Conservation (phyloP, 2,329 filamentous ascomycete species). For the Bisporella sp. region DNA sequence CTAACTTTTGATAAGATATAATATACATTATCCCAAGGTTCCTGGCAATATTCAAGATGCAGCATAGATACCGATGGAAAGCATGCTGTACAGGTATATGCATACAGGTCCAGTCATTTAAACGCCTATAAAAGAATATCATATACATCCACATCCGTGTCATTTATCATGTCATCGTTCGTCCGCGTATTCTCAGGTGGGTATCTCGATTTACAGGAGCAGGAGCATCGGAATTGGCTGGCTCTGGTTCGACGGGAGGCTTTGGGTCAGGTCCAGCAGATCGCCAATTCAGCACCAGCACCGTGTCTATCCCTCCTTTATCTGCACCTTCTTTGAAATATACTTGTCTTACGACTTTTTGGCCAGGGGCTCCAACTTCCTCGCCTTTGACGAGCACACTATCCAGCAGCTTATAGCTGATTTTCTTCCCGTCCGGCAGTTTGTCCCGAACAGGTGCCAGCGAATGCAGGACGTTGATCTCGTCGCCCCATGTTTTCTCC, state of each 20-base stretch:
- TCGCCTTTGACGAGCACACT: constrained; percentile 27
- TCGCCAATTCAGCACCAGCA: constrained; percentile 22
- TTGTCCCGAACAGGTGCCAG: constrained; percentile 43
- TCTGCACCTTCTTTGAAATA: constrained; percentile 16
- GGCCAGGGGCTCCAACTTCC: neutral
- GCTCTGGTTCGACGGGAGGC: neutral
- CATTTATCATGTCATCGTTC: no score
- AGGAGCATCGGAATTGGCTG: no score
- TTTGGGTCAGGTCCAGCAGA: neutral
- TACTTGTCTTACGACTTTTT: constrained; percentile 17
- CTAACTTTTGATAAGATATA: no score
- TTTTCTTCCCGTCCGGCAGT: constrained; percentile 44
- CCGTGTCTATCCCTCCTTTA: constrained; percentile 13
- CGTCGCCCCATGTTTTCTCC: constrained; percentile 33
- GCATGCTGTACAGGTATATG: no score
- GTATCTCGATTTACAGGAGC: no score
- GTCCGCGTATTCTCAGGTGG: no score
- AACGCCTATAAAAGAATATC: no score
- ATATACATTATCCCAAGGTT: no score
- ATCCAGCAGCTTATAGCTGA: constrained; percentile 51
- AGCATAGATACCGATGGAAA: no score
- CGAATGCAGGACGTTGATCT: constrained; percentile 41
- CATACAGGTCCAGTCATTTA: no score
- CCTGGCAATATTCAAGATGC: no score
- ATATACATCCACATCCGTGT: no score